Conservation (phyloP, 2,329 filamentous ascomycete genomes). For the Exophiala spinifera region DNA sequence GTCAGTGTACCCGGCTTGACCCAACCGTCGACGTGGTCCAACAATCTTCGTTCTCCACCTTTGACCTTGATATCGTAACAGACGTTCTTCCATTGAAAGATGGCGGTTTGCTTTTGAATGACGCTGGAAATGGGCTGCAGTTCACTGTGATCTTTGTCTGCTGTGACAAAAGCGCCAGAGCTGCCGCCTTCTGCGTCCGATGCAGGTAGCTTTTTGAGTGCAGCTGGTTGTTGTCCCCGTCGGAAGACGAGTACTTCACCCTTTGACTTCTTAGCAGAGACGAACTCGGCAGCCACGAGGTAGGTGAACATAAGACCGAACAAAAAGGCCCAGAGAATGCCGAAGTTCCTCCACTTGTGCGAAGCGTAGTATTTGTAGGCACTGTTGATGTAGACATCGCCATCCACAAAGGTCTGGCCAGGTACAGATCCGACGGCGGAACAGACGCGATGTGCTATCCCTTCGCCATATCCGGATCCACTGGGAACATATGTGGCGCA, state of each 20-base stretch:
- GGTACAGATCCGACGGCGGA: constrained; percentile 56
- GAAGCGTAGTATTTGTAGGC: constrained; percentile 57
- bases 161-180: constrained; percentile 28
- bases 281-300: constrained; percentile 30
- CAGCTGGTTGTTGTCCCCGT: constrained; percentile 27
- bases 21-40: constrained; percentile 87
- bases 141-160: constrained; percentile 31
- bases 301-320: constrained; percentile 52
- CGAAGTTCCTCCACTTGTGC: constrained; percentile 66
- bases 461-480: constrained; percentile 60
- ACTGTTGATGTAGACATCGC: constrained; percentile 56
- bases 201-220: constrained; percentile 12
- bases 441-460: constrained; percentile 63
- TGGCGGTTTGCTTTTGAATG: constrained; percentile 66
- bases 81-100: constrained; percentile 83
- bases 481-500: constrained; percentile 53
- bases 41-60: constrained; percentile 67
- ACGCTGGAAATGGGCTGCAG: constrained; percentile 31
- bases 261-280: constrained; percentile 38
- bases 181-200: constrained; percentile 32
- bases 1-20: constrained; percentile 89
- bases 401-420: constrained; percentile 53
- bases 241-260: constrained; percentile 37
- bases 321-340: constrained; percentile 64
- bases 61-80: constrained; percentile 84